These are phyloP conservation scores for Acacia melanoxylon DNA, from an alignment of 306 rosid genomes.

Conservation along the genomic window DNA sequence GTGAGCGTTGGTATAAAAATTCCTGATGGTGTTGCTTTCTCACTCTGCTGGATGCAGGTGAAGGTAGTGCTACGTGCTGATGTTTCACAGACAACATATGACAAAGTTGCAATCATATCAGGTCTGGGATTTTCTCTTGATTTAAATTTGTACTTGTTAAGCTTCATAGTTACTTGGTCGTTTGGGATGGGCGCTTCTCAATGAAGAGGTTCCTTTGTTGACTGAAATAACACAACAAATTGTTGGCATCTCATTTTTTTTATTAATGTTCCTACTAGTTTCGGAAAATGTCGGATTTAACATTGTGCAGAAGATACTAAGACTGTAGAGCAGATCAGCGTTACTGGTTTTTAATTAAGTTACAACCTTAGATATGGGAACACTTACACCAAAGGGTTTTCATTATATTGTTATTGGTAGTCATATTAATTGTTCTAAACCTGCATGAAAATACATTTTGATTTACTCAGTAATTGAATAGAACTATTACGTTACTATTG, in stretches of 20 bases:
- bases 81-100: conserved; percentile 63
- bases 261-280: not conserved
- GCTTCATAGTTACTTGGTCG: not conserved
- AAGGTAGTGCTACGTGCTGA: conserved; percentile 93
- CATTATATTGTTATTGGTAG: not conserved
- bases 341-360: not conserved
- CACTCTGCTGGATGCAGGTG: conserved; percentile 54
- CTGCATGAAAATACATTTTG: not conserved
- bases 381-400: not conserved
- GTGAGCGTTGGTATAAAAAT: not conserved
- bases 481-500: not conserved
- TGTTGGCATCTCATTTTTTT: not conserved
- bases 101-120: conserved; percentile 93
- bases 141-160: not conserved
- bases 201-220: not conserved
- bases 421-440: not conserved
- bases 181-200: not conserved
- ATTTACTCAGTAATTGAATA: not conserved
- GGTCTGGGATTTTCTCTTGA: conserved; percentile 41
- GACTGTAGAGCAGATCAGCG: not conserved
- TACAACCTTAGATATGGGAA: not conserved
- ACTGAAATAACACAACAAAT: not conserved
- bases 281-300: not conserved
- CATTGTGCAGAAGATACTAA: not conserved
- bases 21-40: not conserved